phyloP scores from a whole-genome alignment of 306 rosid species.

The Quercus suber region DNA sequence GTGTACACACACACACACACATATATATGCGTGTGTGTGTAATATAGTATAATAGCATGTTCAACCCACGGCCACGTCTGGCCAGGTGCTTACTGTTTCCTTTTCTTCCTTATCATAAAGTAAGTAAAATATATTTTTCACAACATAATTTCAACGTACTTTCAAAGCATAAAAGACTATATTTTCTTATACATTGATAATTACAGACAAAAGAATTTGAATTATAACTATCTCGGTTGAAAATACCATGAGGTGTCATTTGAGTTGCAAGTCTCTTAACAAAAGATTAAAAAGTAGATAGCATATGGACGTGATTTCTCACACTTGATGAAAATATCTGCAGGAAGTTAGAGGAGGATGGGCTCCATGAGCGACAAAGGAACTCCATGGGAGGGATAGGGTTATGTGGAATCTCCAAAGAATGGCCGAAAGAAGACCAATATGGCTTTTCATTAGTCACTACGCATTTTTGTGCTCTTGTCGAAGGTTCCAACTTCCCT shows the following conservation, averaged over 20 bases:
- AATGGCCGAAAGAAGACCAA: constrained; percentile 5
- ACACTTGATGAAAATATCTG: constrained; percentile 21
- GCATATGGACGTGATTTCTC: background rate
- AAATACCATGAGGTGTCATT: too few relatives aligned
- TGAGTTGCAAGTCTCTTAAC: too few relatives aligned
- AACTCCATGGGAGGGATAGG: constrained; percentile 25
- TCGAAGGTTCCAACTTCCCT: constrained; percentile 13
- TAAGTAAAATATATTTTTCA: too few relatives aligned
- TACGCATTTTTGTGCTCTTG: constrained; percentile 8
- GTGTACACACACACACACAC: too few relatives aligned
- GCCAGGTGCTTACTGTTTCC: too few relatives aligned
- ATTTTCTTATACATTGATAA: too few relatives aligned
- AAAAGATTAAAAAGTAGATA: background rate
- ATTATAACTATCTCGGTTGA: too few relatives aligned
- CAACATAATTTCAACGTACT: too few relatives aligned
- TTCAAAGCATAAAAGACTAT: background rate
- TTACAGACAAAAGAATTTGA: too few relatives aligned
- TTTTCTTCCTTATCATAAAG: too few relatives aligned
- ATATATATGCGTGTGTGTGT: rapidly evolving
- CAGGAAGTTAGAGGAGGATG: constrained; percentile 16
- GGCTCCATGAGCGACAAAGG: constrained; percentile 29
- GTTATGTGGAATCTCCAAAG: constrained; percentile 7
- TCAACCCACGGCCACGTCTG: too few relatives aligned
- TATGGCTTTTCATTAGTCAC: background rate
- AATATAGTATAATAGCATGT: too few relatives aligned